Base-by-base conservation (phyloP, 345 rosid genomes). In the Camelina sativa region DNA sequence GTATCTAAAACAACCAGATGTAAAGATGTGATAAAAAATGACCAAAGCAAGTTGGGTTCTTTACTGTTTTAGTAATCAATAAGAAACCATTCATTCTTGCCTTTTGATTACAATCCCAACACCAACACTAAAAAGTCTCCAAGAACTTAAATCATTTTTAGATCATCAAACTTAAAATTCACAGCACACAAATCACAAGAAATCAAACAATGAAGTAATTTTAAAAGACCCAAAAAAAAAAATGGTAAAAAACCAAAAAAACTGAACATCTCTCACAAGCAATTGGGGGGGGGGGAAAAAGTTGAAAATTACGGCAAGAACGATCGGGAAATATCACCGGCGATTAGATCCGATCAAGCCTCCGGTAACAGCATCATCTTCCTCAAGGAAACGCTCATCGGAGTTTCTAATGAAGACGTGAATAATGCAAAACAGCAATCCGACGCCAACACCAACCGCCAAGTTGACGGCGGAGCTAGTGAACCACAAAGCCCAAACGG, bases 401-500 rank as follows among this genome's bases (percentile, higher is more conserved):
- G 82, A 65, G 25, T 80, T 80, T 53, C 79, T 80, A 32, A 82
- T 12, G 12, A 69, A 37, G 11, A 84, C 80, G 63, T 82, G 85
- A 48, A 71, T 15, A 6, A 52, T 62, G 43, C 85, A 83, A 2
- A 76, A 10, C 2, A 83, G 51, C 48, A 76, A 19, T 10, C 83
- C 88, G 54, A 78, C 46, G 57, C 46, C 30, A 46, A 84, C 37
- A 46, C 85, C 84, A 11, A 70, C 52, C 1, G 76, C 73, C 35
- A 84, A 58, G 47, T 48, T 80, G 75, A 76, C 62, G 67, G 76
- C 58, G 17, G 73, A 77, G 65, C 81, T 85, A 34, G 80, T 76
- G 13, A 78, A 53, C 86, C 86, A 86, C 0, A 85, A 7, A 32
- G 79, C 74, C 75, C 81, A 76, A 6, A 85, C 43, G 2, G 84